Conservation (phyloP, 2,329 filamentous ascomycete genomes). For the Chaetomiaceae sp. region DNA sequence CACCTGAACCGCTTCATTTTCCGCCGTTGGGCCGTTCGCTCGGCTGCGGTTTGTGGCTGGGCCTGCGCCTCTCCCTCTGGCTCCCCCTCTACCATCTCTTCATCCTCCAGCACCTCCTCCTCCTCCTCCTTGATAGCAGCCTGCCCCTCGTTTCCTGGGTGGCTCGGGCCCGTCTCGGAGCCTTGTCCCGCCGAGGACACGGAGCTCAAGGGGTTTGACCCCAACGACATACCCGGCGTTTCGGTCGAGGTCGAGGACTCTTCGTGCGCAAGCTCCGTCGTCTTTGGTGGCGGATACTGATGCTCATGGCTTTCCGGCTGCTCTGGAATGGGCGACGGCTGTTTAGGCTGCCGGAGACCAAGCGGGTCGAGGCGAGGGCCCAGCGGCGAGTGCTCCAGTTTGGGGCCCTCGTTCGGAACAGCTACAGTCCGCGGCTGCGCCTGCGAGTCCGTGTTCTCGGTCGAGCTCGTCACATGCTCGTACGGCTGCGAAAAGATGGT, state of each 20-base stretch:
- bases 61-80: slow-evolving; percentile 40
- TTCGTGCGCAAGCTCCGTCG: slow-evolving; percentile 35
- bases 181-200: slow-evolving; percentile 36
- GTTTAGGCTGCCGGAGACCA: slow-evolving; percentile 39
- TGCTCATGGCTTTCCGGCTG: slow-evolving; percentile 32
- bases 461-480: slow-evolving; percentile 37
- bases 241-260: slow-evolving; percentile 39
- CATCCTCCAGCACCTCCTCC: slow-evolving; percentile 52
- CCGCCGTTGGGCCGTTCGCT: slow-evolving; percentile 52
- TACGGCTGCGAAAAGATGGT: slow-evolving; percentile 43
- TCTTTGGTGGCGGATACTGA: slow-evolving; percentile 35
- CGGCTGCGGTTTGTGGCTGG: slow-evolving; percentile 51
- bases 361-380: slow-evolving; percentile 39
- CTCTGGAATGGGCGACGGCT: slow-evolving; percentile 37
- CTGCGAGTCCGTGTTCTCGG: slow-evolving; percentile 36
- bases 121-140: slow-evolving; percentile 44
- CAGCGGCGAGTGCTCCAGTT: slow-evolving; percentile 42
- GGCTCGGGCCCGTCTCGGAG: slow-evolving; percentile 32
- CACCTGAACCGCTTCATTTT: slow-evolving; percentile 81
- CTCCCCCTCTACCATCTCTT: slow-evolving; percentile 51
- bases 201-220: slow-evolving; percentile 39
- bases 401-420: slow-evolving; percentile 51
- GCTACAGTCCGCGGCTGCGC: slow-evolving; percentile 38
- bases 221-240: slow-evolving; percentile 37
- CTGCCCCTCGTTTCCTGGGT: slow-evolving; percentile 37